Conservation (phyloP, 768 basidiomycete genomes). For the Pleurotus eryngii region DNA sequence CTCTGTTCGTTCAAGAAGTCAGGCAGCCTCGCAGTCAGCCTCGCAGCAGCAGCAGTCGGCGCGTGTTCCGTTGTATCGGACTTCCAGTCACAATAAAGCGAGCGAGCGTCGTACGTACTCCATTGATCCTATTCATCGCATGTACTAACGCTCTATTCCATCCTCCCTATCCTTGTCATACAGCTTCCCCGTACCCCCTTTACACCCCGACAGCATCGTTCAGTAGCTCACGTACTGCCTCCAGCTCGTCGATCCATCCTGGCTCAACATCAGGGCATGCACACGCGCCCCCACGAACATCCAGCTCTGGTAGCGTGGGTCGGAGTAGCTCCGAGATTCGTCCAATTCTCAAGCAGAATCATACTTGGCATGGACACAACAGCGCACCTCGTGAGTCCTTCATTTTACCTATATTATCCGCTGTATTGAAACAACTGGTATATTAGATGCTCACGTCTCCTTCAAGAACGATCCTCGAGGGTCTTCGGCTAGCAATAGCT, state of each 20-base stretch:
- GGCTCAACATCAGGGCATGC: conserved; percentile 28
- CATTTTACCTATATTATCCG: conserved; percentile 6
- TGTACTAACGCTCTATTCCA: conserved; percentile 9
- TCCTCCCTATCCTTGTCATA: not conserved
- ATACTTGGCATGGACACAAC: conserved; percentile 39
- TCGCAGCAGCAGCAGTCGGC: conserved; percentile 15
- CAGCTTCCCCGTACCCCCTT: conserved; percentile 20
- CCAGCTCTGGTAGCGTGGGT: conserved; percentile 36
- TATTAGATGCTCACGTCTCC: conserved; percentile 29
- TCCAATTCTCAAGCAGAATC: conserved; percentile 44
- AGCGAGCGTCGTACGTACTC: conserved; percentile 40
- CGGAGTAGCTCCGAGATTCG: conserved; percentile 33
- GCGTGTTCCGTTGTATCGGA: conserved; percentile 35
- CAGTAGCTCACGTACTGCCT: conserved; percentile 48
- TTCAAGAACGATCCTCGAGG: conserved; percentile 18
- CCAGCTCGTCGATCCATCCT: conserved; percentile 45
- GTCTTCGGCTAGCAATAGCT: conserved; percentile 30
- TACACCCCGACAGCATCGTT: conserved; percentile 23
- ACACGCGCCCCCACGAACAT: conserved; percentile 30
- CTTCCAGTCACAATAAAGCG: conserved; percentile 37
- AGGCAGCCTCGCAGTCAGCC: conserved; percentile 12
- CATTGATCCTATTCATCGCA: conserved; percentile 6
- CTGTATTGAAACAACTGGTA: not conserved
- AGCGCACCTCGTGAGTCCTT: conserved; percentile 19
- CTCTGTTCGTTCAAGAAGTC: conserved; percentile 14